Evolutionary conservation across 2,329 filamentous ascomycete genomes (phyloP), one percentile per base, ranked within the genome.

Genomic region (Drechslerella coelobrocha): DNA sequence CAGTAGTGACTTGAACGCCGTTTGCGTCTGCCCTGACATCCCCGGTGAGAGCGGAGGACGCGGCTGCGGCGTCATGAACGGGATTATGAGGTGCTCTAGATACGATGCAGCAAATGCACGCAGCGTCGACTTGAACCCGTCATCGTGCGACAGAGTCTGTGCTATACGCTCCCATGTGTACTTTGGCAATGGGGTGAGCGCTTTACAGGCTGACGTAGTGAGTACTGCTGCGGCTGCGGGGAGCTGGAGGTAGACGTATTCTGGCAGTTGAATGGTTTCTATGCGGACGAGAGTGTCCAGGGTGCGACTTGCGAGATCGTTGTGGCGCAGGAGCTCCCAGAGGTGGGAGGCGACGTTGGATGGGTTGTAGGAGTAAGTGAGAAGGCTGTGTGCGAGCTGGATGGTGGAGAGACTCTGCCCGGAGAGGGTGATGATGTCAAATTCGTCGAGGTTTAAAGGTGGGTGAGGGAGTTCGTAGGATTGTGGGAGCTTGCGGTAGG

Each of bases 31-130:
- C 1, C 50, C 55, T 2, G 55, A 51, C 21, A 55, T 61, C 9
- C 34, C 34, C 19, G 56, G 63, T 1, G 63, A 68, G 21, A 61
- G 26, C 23, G 63, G 63, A 2, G 63, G 63, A 14, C 50, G 55
- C 2, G 50, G 39, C 21, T 61, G 55, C 17, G 50, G 55, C 10
- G 62, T 68, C 63, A 68, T 68, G 50, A 68, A 68, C 21, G 63
- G 63, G 24, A 68, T 41, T 41, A 68, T 61, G 17, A 68, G 54
- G 10, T 68, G 59, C 17, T 68, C 62, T 6, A 68, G 54, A 27
- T 68, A 68, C 9, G 54, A 60, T 48, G 41, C 54, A 26, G 54
- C 24, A 23, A 68, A 68, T 8, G 26, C 48, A 9, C 60, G 47
- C 8, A 68, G 19, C 2, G 29, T 53, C 14, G 17, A 24, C 43